phyloP scores from a whole-genome alignment of 2,329 filamentous ascomycete species.

The Curvularia hawaiiensis region DNA sequence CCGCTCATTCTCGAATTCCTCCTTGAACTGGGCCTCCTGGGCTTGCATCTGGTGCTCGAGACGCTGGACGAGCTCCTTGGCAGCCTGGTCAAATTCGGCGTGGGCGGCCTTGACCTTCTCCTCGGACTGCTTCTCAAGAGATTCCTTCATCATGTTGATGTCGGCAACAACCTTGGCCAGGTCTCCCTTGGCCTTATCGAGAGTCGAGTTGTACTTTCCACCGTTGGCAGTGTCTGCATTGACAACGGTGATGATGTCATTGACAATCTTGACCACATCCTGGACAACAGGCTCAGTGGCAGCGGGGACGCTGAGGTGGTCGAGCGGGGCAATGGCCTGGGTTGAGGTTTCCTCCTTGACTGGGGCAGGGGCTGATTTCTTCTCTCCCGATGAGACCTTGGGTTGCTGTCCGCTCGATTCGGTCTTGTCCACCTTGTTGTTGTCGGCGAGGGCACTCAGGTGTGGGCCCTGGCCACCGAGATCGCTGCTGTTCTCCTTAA shows the following conservation, averaged over 20 bases:
- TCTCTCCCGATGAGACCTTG: constrained; percentile 39
- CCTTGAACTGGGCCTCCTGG: constrained; percentile 82
- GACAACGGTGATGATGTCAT: constrained; percentile 92
- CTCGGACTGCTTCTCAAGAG: constrained; percentile 72
- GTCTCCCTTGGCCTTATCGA: constrained; percentile 85
- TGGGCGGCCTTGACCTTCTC: constrained; percentile 73
- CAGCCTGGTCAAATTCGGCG: constrained; percentile 83
- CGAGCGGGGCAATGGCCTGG: constrained; percentile 63
- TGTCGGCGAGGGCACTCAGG: constrained; percentile 62
- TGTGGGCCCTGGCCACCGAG: constrained; percentile 59
- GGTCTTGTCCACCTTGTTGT: constrained; percentile 32
- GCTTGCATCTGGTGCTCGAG: constrained; percentile 81
- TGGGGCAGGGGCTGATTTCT: constrained; percentile 36
- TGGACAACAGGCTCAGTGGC: constrained; percentile 87
- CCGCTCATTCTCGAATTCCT: constrained; percentile 88
- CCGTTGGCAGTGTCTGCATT: constrained; percentile 79
- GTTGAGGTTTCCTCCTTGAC: constrained; percentile 29
- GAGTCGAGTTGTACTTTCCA: constrained; percentile 75
- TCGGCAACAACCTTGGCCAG: constrained; percentile 77
- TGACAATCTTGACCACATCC: constrained; percentile 92
- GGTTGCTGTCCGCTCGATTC: constrained; percentile 20
- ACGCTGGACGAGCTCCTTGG: constrained; percentile 84
- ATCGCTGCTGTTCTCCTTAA: constrained; percentile 59
- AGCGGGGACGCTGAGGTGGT: constrained; percentile 75
- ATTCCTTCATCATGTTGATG: constrained; percentile 74